Evolutionary conservation across 345 rosid genomes (phyloP).

Genomic region (Bruguiera sexangula): DNA sequence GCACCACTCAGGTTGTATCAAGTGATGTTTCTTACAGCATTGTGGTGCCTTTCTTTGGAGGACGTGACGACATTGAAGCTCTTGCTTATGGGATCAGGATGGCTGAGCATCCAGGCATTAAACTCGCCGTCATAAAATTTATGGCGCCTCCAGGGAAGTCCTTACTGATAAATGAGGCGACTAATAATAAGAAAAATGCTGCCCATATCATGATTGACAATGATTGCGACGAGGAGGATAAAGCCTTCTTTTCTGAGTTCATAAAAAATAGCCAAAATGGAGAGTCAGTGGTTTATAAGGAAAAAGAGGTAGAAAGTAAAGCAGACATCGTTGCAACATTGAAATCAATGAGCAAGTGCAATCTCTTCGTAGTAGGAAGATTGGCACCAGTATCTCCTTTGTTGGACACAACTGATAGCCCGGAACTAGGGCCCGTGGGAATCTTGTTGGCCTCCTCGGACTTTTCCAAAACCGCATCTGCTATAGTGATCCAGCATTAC

Average conservation of each 20-base stretch:
- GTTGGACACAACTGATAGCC: slow-evolving; percentile 32
- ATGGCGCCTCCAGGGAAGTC: slow-evolving; percentile 19
- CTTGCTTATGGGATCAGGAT: slow-evolving; percentile 54
- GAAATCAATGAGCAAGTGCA: slow-evolving; percentile 34
- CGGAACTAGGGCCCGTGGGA: slow-evolving; percentile 51
- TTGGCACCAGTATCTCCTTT: slow-evolving; percentile 27
- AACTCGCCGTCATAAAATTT: slow-evolving; percentile 41
- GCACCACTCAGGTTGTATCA: slow-evolving; percentile 54
- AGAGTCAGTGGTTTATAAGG: slow-evolving; percentile 33
- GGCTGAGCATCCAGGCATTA: slow-evolving; percentile 62
- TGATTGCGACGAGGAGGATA: slow-evolving; percentile 22
- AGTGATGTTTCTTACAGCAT: slow-evolving; percentile 54
- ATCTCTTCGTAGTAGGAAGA: slow-evolving; percentile 47
- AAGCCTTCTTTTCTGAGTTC: slow-evolving; percentile 26
- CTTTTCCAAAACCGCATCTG: slow-evolving; percentile 44
- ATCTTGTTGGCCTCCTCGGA: slow-evolving; percentile 40
- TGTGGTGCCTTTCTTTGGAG: slow-evolving; percentile 37
- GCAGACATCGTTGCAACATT: slow-evolving; percentile 29
- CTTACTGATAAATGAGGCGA: not conserved
- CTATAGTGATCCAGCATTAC: slow-evolving; percentile 42
- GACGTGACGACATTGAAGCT: slow-evolving; percentile 55
- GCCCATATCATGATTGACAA: slow-evolving; percentile 5
- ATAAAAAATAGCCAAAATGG: slow-evolving; percentile 21
- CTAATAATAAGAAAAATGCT: not conserved
- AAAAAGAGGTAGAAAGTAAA: slow-evolving; percentile 32